phyloP scores from a whole-genome alignment of 441 rosid species.

The Populus trichocarpa region DNA sequence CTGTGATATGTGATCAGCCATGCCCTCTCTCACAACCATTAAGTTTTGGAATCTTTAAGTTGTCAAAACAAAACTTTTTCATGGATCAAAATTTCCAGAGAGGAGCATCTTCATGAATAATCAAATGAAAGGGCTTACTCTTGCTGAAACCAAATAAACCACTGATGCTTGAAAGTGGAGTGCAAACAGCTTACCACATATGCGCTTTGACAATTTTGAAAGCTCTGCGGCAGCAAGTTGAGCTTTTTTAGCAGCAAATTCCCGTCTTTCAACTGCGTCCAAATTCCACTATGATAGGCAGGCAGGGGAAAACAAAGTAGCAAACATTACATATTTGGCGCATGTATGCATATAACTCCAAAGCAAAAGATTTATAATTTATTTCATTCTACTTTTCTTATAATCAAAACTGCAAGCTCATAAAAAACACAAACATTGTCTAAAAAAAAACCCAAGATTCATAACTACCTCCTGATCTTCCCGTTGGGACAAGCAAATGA shows the following conservation, averaged over 20 bases:
- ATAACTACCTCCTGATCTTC: slow-evolving; percentile 68
- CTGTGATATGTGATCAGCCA: not conserved
- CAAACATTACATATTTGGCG: too few species aligned
- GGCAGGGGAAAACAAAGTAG: not conserved
- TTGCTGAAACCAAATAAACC: not conserved
- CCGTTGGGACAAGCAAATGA: slow-evolving; percentile 61
- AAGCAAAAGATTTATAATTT: not conserved
- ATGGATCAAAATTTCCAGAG: not conserved
- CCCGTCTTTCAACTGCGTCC: slow-evolving; percentile 79
- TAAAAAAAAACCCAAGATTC: not conserved
- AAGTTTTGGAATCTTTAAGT: not conserved
- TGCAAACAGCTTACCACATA: slow-evolving; percentile 53
- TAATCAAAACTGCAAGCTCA: not conserved
- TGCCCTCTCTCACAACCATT: not conserved
- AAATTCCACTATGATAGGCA: slow-evolving; percentile 58
- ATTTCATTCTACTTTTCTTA: not conserved
- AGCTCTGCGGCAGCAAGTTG: slow-evolving; percentile 94
- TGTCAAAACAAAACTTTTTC: not conserved
- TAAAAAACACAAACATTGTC: not conserved
- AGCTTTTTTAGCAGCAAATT: slow-evolving; percentile 84
- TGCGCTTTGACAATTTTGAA: slow-evolving; percentile 71
- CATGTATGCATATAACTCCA: not conserved
- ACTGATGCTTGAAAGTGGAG: not conserved
- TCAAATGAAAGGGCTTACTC: not conserved
- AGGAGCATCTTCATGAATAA: not conserved